These are phyloP conservation scores for Lentinula lateritia DNA, from an alignment of 768 basidiomycete genomes.

Conservation along the genomic window DNA sequence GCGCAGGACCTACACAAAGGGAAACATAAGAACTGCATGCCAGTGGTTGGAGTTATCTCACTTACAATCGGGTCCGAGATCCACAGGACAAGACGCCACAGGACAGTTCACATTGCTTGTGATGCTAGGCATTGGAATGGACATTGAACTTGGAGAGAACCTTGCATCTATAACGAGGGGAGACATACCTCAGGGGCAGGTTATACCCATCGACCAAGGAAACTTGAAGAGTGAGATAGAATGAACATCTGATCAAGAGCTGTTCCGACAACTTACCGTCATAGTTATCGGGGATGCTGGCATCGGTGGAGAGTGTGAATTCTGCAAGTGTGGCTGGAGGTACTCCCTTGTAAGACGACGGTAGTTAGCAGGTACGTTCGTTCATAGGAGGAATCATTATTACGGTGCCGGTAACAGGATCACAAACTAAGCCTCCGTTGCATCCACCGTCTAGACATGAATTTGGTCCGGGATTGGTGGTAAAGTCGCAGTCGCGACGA, in stretches of 20 bases:
- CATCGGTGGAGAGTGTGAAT: constrained; percentile 47
- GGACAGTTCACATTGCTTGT: constrained; percentile 50
- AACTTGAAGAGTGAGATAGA: constrained; percentile 26
- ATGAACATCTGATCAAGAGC: not conserved
- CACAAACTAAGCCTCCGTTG: constrained; percentile 36
- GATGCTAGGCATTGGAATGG: constrained; percentile 24
- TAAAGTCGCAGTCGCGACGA: constrained; percentile 45
- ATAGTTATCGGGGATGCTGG: constrained; percentile 44
- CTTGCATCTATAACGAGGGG: not conserved
- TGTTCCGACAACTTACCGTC: constrained; percentile 36
- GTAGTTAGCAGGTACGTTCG: not conserved
- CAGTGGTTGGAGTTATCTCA: no score
- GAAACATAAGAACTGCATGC: not conserved
- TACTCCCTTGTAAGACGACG: constrained; percentile 33
- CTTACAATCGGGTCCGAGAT: constrained; percentile 20
- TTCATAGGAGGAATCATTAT: not conserved
- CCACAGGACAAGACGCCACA: constrained; percentile 54
- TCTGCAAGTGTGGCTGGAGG: constrained; percentile 69
- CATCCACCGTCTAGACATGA: constrained; percentile 46
- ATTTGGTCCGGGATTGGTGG: constrained; percentile 28
- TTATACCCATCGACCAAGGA: constrained; percentile 66
- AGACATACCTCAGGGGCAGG: constrained; percentile 36
- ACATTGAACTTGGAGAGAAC: not conserved
- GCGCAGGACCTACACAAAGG: constrained; percentile 27
- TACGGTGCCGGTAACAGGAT: constrained; percentile 34